A percentile compares a stretch with the other conserved stretches of the same genome.
These are phyloP conservation scores for Geranium incanum DNA, from an alignment of 441 rosid genomes.

Conservation along the genomic window DNA sequence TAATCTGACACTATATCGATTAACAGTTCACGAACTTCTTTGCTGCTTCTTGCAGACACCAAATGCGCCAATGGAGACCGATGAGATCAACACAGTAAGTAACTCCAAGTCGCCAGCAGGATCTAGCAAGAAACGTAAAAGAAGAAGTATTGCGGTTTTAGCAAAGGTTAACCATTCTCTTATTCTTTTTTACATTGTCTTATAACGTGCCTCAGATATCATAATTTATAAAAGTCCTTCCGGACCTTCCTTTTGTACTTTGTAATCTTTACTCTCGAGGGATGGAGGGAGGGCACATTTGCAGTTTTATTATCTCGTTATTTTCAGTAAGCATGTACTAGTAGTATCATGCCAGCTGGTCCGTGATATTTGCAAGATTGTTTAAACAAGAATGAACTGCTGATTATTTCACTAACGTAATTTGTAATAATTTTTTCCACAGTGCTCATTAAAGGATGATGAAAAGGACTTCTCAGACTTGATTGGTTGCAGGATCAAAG, in stretches of 20 bases:
- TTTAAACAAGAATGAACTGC: not conserved
- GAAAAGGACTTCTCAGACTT: conserved; percentile 55
- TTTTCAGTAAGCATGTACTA: not conserved
- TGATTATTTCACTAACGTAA: not conserved
- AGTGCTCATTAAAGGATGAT: conserved; percentile 57
- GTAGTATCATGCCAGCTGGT: not conserved
- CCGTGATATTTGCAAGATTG: conserved; percentile 1
- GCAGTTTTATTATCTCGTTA: not conserved
- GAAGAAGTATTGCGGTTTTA: conserved; percentile 62
- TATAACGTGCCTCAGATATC: not conserved
- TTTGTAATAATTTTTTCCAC: conserved; percentile 30
- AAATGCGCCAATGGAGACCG: conserved; percentile 33
- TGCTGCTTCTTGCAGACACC: conserved; percentile 27
- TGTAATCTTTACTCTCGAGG: not conserved
- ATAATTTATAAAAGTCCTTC: not conserved
- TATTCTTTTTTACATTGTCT: not conserved
- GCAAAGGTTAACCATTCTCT: conserved; percentile 46
- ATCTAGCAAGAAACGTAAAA: conserved; percentile 65
- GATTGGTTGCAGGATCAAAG: conserved; percentile 78
- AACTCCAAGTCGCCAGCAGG: conserved; percentile 46
- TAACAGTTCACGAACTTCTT: conserved; percentile 7
- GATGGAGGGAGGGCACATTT: not conserved
- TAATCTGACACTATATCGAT: conserved; percentile 8
- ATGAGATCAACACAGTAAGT: conserved; percentile 24
- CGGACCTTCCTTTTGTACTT: not conserved